phyloP scores from a whole-genome alignment of 1,284 basidiomycete species.

The Ceratobasidium sp. region DNA sequence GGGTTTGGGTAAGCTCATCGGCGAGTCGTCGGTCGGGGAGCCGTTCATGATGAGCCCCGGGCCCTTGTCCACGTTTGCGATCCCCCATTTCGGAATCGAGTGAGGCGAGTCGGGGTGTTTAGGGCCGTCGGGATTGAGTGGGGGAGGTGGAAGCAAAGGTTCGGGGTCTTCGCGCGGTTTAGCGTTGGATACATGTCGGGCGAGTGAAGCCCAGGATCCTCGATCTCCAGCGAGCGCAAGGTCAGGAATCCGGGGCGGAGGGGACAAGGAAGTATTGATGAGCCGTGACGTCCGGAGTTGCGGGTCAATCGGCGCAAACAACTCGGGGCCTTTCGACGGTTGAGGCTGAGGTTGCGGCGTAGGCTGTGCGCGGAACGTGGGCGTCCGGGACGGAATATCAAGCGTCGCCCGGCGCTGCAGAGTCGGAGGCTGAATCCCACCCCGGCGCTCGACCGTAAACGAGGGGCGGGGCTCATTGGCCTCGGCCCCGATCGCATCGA shows the following conservation, averaged over 20 bases:
- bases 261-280: constrained; percentile 20
- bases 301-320: constrained; percentile 14
- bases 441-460: constrained; percentile 26
- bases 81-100: constrained; percentile 33
- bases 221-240: background rate
- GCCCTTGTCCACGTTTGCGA: constrained; percentile 3
- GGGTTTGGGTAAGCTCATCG: constrained; percentile 9
- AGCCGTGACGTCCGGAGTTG: constrained; percentile 17
- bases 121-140: background rate
- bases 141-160: constrained; percentile 8
- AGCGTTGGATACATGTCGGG: constrained; percentile 14
- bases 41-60: constrained; percentile 25
- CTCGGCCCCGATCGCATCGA: constrained; percentile 10
- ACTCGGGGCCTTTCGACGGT: background rate
- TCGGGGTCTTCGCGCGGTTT: constrained; percentile 3
- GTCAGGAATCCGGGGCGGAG: constrained; percentile 31
- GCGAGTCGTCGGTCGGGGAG: constrained; percentile 30
- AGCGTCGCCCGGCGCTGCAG: constrained; percentile 24
- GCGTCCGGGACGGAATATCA: background rate
- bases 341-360: background rate
- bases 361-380: background rate
- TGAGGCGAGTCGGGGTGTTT: constrained; percentile 31
- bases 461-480: background rate
- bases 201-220: constrained; percentile 5
- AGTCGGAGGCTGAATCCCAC: background rate